phyloP scores from a whole-genome alignment of 202 grass and related monocot genomes.

The Setaria italica region DNA sequence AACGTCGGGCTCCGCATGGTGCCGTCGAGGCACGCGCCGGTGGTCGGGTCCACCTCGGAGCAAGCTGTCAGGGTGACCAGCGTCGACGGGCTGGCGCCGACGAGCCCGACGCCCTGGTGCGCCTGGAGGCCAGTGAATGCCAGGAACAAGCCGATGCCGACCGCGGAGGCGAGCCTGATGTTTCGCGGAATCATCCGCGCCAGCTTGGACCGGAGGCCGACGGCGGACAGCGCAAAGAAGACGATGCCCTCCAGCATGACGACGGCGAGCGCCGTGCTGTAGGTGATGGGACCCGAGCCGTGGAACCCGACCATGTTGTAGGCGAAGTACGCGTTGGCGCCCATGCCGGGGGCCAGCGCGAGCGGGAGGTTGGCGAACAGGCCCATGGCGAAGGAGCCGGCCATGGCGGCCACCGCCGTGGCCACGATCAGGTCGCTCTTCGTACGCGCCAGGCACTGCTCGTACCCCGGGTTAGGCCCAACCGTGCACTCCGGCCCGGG shows the following conservation, averaged over 20 bases:
- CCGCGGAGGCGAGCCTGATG: conserved; percentile 63
- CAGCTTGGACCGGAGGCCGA: conserved; percentile 61
- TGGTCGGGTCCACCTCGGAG: conserved; percentile 55
- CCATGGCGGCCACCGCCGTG: conserved; percentile 57
- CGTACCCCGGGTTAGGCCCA: conserved; percentile 51
- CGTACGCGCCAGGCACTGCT: conserved; percentile 57
- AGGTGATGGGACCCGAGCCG: conserved; percentile 66
- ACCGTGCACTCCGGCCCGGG: conserved; percentile 52
- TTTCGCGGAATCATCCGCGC: conserved; percentile 67
- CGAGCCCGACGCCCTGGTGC: conserved; percentile 65
- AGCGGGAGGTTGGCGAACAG: conserved; percentile 75
- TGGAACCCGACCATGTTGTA: conserved; percentile 92
- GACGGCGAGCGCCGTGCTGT: conserved; percentile 65
- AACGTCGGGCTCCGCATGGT: conserved; percentile 75
- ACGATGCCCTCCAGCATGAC: conserved; percentile 73
- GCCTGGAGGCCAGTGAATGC: conserved; percentile 79
- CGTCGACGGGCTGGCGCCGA: conserved; percentile 76
- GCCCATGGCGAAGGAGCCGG: conserved; percentile 71
- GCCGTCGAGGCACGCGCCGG: conserved; percentile 62
- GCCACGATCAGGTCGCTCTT: conserved; percentile 78
- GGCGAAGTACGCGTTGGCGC: conserved; percentile 78
- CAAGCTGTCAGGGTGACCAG: conserved; percentile 68
- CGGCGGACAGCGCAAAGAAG: conserved; percentile 59
- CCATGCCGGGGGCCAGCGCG: conserved; percentile 81
- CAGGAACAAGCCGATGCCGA: conserved; percentile 75